Evolutionary conservation across 108 stramenopile species (phyloP), one percentile per base, ranked within the genome.

Genomic region (Skeletonema tropicum): DNA sequence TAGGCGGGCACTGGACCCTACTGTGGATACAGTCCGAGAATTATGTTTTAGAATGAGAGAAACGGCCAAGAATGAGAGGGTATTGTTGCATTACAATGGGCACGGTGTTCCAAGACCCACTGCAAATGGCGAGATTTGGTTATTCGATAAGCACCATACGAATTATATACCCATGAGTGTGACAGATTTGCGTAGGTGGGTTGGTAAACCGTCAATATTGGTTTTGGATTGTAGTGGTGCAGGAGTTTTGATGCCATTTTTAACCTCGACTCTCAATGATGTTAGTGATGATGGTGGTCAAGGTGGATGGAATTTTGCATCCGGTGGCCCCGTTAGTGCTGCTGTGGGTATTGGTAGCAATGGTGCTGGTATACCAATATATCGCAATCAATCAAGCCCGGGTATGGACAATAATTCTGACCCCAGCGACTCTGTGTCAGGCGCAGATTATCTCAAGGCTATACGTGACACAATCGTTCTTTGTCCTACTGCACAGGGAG

Each of bases 91-190:
- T 85, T 98, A 98, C 88, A 98, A 99, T 86, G 98, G 98, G 41
- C 98, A 98, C 73, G 99, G 99, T 13, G 98, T 99, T 13, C 99
- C 99, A 3, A 62, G 94, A 31, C 98, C 98, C 5, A 98, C 98
- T 3, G 70, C 81, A 30, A 93, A 96, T 86, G 99, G 99, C 13
- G 99, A 99, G 80, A 89, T 98, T 61, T 98, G 96, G 95, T 88
- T 95, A 7, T 99, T 97, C 76, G 96, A 97, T 70, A 88, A 92
- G 80, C 87, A 91, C 66, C 96, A 97, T 80, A 98, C 98, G n/a
- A 97, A 98, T 76, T 99, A 99, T 83, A 96, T 99, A 12, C 98
- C 99, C 0, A 80, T 99, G 23, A 79, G 88, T 14, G 91, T 99
- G 5, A 76, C 85, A 26, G 98, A 99, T 61, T 55, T 99, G 12